These are phyloP conservation scores for Pulveroboletus sp. DNA, from an alignment of 1,284 basidiomycete genomes.

Conservation along the genomic window DNA sequence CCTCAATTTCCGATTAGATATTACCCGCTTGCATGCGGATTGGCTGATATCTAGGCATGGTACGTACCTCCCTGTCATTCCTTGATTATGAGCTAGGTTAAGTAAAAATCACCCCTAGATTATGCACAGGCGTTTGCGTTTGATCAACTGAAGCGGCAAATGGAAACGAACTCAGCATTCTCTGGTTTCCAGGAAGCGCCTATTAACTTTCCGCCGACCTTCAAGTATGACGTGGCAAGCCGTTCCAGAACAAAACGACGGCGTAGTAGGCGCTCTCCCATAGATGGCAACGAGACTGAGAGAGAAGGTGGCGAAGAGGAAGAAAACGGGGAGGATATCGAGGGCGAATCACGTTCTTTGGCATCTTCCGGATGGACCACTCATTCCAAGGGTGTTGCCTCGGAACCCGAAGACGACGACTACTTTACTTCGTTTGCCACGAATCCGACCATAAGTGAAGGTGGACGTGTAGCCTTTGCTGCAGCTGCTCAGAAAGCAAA, in stretches of 20 bases:
- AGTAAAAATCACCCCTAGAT: conserved; percentile 42
- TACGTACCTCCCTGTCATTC: conserved; percentile 21
- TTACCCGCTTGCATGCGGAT: conserved; percentile 74
- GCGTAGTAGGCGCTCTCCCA: conserved; percentile 37
- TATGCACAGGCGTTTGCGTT: conserved; percentile 75
- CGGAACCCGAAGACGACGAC: conserved; percentile 48
- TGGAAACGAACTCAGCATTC: conserved; percentile 61
- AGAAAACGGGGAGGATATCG: conserved; percentile 42
- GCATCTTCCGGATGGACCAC: conserved; percentile 54
- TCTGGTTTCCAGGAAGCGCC: conserved; percentile 70
- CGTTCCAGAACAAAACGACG: conserved; percentile 45
- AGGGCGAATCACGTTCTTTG: conserved; percentile 51
- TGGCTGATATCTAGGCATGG: conserved; percentile 65
- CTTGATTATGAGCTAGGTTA: not conserved
- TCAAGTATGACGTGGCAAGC: conserved; percentile 80
- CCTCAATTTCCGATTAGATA: conserved; percentile 75
- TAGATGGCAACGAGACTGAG: conserved; percentile 37
- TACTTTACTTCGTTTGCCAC: conserved; percentile 36
- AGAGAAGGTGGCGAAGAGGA: conserved; percentile 40
- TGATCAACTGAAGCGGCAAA: conserved; percentile 76
- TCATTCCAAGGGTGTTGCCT: conserved; percentile 43
- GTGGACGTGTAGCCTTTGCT: conserved; percentile 45
- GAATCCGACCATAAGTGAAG: conserved; percentile 27
- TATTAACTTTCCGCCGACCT: conserved; percentile 79
- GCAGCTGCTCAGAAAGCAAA: conserved; percentile 59